phyloP scores from a whole-genome alignment of 768 basidiomycete species.

The Rhodocollybia butyracea region DNA sequence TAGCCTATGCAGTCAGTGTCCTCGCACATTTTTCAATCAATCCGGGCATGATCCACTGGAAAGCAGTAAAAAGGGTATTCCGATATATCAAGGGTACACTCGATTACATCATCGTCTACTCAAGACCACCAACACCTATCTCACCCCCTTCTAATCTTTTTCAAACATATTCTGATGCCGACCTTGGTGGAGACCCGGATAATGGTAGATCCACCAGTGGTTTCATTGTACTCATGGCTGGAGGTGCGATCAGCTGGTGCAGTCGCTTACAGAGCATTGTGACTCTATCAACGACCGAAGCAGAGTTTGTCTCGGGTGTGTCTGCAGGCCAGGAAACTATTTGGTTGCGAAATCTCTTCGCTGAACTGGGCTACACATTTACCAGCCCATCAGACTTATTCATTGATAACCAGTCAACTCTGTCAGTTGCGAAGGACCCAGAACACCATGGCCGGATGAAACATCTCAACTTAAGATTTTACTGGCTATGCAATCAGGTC shows the following conservation, averaged over 20 bases:
- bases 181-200: neutral
- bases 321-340: neutral
- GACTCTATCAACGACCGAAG: neutral
- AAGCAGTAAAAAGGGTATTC: slow-evolving; percentile 19
- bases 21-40: slow-evolving; percentile 19
- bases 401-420: neutral
- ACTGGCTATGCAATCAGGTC: neutral
- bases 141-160: slow-evolving; percentile 20
- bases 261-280: neutral
- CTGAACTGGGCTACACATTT: neutral
- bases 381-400: neutral
- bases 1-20: slow-evolving; percentile 24
- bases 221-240: neutral
- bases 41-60: slow-evolving; percentile 24
- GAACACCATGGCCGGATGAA: neutral
- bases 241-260: neutral
- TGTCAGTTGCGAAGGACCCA: neutral
- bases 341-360: neutral
- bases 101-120: slow-evolving; percentile 13
- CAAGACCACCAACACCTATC: neutral
- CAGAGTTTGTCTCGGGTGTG: neutral
- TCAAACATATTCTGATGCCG: neutral
- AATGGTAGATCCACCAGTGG: neutral
- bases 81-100: slow-evolving; percentile 22
- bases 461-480: neutral